Evolutionary conservation across 1,139 yeast species (phyloP).

Genomic region (Yamadazyma atlantica): DNA sequence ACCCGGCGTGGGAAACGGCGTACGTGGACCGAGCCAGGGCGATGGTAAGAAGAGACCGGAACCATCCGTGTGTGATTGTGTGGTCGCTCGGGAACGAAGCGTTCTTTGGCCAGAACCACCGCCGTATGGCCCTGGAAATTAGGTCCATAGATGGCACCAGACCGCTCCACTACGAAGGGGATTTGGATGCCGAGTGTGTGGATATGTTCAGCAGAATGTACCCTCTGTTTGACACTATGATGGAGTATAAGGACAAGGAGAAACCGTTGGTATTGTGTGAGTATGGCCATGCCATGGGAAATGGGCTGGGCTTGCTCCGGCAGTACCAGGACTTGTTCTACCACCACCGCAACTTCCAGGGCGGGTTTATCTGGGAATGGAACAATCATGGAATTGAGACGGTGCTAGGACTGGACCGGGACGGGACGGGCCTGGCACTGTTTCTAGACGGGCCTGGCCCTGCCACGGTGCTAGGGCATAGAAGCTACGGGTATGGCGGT

Average conservation of each 20-base stretch:
- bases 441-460: too few relatives aligned
- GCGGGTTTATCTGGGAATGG: slow-evolving; percentile 42
- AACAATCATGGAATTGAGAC: slow-evolving; percentile 37
- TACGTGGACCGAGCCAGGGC: slow-evolving; percentile 32
- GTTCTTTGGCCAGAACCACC: slow-evolving; percentile 30
- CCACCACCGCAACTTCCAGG: slow-evolving; percentile 25
- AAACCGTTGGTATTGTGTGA: slow-evolving; percentile 34
- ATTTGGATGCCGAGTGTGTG: slow-evolving; percentile 20
- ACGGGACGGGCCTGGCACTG: too few relatives aligned
- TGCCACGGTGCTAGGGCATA: too few relatives aligned
- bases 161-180: slow-evolving; percentile 34
- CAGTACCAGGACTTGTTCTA: slow-evolving; percentile 31
- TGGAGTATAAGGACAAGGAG: slow-evolving; percentile 17
- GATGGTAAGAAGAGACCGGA: slow-evolving; percentile 28
- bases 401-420: too few relatives aligned
- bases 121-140: slow-evolving; percentile 23
- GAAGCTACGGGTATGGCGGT: slow-evolving; percentile 30
- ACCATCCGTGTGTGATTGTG: slow-evolving; percentile 31
- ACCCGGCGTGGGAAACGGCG: slow-evolving; percentile 27
- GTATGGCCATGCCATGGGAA: slow-evolving; percentile 39
- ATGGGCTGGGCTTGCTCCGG: slow-evolving; percentile 32
- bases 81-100: slow-evolving; percentile 41
- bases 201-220: slow-evolving; percentile 34
- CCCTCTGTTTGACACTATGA: slow-evolving; percentile 20
- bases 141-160: slow-evolving; percentile 24